Percentiles rank a stretch among this genome's conserved stretches.
These are phyloP conservation scores for Sarcomyxa edulis DNA, from an alignment of 768 basidiomycete species.

Conservation along the genomic window DNA sequence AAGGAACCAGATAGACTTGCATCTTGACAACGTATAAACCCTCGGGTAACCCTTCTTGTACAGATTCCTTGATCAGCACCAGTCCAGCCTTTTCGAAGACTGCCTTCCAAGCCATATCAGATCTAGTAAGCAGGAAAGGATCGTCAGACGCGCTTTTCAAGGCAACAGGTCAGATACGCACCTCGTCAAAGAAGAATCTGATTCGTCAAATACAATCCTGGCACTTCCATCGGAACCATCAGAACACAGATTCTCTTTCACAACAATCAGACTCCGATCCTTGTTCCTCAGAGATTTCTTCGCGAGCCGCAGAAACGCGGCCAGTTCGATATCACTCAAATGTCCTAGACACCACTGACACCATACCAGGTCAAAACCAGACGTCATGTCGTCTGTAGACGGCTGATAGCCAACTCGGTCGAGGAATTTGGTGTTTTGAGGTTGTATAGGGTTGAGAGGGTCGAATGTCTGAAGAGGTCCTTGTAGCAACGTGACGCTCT, in stretches of 20 bases:
- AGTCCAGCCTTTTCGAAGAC: constrained; percentile 75
- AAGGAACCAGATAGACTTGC: constrained; percentile 36
- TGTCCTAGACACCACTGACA: constrained; percentile 97
- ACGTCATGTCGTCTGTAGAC: constrained; percentile 41
- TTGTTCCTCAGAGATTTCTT: constrained; percentile 52
- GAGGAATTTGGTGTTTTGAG: constrained; percentile 41
- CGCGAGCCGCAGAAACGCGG: constrained; percentile 67
- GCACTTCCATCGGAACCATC: constrained; percentile 47
- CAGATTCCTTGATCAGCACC: constrained; percentile 61
- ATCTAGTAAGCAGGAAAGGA: constrained; percentile 43
- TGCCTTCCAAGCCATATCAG: constrained; percentile 75
- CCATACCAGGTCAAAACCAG: constrained; percentile 88
- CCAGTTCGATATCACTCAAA: constrained; percentile 70
- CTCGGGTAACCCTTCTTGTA: constrained; percentile 79
- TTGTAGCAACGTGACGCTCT: constrained; percentile 76
- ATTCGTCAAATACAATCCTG: constrained; percentile 64
- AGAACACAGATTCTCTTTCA: constrained; percentile 87
- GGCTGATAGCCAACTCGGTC: constrained; percentile 67
- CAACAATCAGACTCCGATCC: constrained; percentile 61
- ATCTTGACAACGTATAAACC: constrained; percentile 85
- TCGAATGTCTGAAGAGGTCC: constrained; percentile 80
- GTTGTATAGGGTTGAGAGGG: constrained; percentile 55
- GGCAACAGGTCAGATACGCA: constrained; percentile 19
- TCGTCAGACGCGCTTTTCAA: not conserved
- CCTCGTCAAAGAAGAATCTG: constrained; percentile 92